Evolutionary conservation across 225 moss, liverwort and hornwort genomes (phyloP).

Genomic region (Straminergon stramineum): DNA sequence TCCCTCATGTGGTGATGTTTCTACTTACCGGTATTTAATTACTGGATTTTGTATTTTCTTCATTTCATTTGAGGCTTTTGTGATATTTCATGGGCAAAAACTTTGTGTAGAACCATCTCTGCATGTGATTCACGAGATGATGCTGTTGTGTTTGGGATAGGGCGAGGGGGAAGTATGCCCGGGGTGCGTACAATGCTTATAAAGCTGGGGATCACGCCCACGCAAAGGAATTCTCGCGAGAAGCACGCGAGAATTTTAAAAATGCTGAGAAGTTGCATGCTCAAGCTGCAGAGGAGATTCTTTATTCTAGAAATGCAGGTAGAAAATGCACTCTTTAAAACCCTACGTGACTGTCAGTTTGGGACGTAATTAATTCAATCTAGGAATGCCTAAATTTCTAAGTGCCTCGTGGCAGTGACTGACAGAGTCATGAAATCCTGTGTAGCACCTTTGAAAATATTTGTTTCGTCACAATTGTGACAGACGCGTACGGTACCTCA

Average conservation of each 20-base stretch:
- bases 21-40: not conserved
- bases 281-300: constrained; percentile 55
- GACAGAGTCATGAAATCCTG: not conserved
- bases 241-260: constrained; percentile 35
- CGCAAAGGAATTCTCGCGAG: constrained; percentile 39
- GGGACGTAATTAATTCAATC: not conserved
- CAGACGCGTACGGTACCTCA: not conserved
- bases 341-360: not conserved
- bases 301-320: constrained; percentile 44
- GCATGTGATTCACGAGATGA: not conserved
- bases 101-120: not conserved
- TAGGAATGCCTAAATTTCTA: not conserved
- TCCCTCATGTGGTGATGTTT: not conserved
- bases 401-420: not conserved
- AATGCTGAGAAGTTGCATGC: constrained; percentile 43
- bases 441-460: not conserved
- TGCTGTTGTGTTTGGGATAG: constrained; percentile 2
- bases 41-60: no score
- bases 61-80: not conserved
- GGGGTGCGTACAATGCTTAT: constrained; percentile 50
- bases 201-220: constrained; percentile 41
- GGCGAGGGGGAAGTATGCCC: constrained; percentile 35
- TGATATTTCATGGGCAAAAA: not conserved
- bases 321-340: not conserved
- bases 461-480: not conserved